A percentile compares a stretch with the other conserved stretches of the same genome.
Evolutionary conservation across 2,329 filamentous ascomycete genomes (phyloP).

Genomic region (Ceratocystis eucalypticola): DNA sequence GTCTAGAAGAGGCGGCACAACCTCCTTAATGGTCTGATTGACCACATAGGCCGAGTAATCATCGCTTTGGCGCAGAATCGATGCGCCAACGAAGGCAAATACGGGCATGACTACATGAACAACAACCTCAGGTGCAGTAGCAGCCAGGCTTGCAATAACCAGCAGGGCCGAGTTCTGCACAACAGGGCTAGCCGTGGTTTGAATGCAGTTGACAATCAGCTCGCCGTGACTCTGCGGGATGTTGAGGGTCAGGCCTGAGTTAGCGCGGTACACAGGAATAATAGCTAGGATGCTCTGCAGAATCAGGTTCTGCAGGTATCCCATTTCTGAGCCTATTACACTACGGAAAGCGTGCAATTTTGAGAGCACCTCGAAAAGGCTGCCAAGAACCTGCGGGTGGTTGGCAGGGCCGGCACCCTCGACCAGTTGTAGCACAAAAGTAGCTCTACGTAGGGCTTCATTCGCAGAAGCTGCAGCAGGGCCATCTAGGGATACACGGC

Average conservation of each 20-base stretch:
- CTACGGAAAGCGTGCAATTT: constrained; percentile 76
- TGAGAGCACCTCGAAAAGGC: constrained; percentile 71
- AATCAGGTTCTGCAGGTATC: constrained; percentile 77
- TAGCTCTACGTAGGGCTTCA: constrained; percentile 59
- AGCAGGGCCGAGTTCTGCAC: constrained; percentile 87
- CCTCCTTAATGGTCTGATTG: constrained; percentile 84
- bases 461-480: constrained; percentile 11
- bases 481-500: constrained; percentile 33
- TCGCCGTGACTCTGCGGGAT: constrained; percentile 73
- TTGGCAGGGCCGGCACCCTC: constrained; percentile 64
- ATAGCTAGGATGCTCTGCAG: constrained; percentile 72
- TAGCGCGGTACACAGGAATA: constrained; percentile 58
- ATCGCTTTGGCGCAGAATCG: constrained; percentile 80
- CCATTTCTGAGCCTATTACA: constrained; percentile 70
- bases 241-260: constrained; percentile 45
- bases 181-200: constrained; percentile 79
- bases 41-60: constrained; percentile 96
- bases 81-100: constrained; percentile 95
- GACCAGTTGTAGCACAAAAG: constrained; percentile 76
- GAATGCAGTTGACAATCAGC: constrained; percentile 83
- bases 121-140: constrained; percentile 77
- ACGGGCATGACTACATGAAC: constrained; percentile 98
- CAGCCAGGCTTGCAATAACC: constrained; percentile 73
- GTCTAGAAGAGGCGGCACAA: constrained; percentile 79
- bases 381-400: constrained; percentile 63